phyloP scores from a whole-genome alignment of 2,329 filamentous ascomycete species.

The Metarhizium album region DNA sequence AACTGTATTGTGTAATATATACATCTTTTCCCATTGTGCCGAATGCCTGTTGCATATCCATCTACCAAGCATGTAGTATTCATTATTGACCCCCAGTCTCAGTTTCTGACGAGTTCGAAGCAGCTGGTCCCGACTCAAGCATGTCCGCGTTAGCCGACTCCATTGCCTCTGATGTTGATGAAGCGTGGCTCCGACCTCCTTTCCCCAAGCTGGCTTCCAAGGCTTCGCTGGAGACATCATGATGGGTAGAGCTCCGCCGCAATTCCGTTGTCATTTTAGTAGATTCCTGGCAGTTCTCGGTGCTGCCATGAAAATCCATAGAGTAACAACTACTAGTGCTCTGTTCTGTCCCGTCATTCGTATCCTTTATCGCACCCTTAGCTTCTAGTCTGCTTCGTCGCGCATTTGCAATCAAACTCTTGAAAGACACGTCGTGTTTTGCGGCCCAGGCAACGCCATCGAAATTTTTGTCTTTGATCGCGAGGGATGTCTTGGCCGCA shows the following conservation, averaged over 20 bases:
- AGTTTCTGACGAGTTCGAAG: not conserved
- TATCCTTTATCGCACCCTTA: not conserved
- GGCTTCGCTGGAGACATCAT: not conserved
- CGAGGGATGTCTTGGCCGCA: slow-evolving; percentile 20
- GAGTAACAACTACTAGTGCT: not conserved
- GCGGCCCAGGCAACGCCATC: slow-evolving; percentile 66
- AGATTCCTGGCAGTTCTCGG: not conserved
- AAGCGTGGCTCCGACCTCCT: not conserved
- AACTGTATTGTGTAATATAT: not conserved
- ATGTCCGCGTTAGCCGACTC: not conserved
- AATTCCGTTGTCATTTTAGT: not conserved
- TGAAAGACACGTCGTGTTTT: slow-evolving; percentile 65
- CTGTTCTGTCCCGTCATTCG: slow-evolving; percentile 1
- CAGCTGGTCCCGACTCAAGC: not conserved
- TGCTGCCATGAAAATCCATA: not conserved
- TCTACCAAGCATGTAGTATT: not conserved
- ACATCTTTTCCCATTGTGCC: not conserved
- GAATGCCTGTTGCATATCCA: not conserved
- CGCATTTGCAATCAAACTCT: slow-evolving; percentile 68
- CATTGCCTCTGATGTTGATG: not conserved
- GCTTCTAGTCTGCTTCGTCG: slow-evolving; percentile 32
- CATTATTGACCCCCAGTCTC: not conserved
- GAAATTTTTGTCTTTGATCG: slow-evolving; percentile 81
- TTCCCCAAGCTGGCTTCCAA: not conserved
- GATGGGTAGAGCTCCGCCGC: not conserved